Evolutionary conservation across 495 filamentous ascomycete genomes (phyloP).

Genomic region (Aspergillus taichungensis): DNA sequence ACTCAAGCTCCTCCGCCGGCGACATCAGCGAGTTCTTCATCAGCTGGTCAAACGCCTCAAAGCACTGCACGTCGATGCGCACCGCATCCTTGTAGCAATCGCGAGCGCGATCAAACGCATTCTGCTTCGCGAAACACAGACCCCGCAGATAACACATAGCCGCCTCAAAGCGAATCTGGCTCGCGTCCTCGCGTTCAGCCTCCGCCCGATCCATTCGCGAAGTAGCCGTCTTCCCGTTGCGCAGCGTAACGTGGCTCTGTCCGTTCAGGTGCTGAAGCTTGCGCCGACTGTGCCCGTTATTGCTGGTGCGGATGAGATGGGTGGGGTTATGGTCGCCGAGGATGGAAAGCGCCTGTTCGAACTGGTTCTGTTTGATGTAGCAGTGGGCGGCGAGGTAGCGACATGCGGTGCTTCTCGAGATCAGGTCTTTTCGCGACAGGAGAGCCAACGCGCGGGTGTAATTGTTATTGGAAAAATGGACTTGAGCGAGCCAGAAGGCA

Average conservation of each 20-base stretch:
- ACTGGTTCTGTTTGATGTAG: slow-evolving; percentile 81
- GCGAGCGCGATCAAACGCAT: slow-evolving; percentile 93
- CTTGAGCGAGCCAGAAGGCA: slow-evolving; percentile 88
- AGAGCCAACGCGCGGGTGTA: slow-evolving; percentile 83
- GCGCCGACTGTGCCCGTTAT: slow-evolving; percentile 55
- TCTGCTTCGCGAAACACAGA: slow-evolving; percentile 92
- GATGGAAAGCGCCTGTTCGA: slow-evolving; percentile 77
- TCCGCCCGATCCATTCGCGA: slow-evolving; percentile 51
- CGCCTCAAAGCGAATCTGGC: slow-evolving; percentile 80
- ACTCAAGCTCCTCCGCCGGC: slow-evolving; percentile 91
- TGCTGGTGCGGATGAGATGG: slow-evolving; percentile 66
- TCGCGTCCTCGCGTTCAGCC: slow-evolving; percentile 56
- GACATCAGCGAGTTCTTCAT: slow-evolving; percentile 98
- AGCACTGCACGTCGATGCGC: slow-evolving; percentile 94
- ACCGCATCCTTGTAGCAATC: slow-evolving; percentile 98
- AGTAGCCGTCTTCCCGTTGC: slow-evolving; percentile 34
- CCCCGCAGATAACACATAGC: slow-evolving; percentile 95
- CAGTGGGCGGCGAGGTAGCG: slow-evolving; percentile 89
- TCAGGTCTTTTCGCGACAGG: slow-evolving; percentile 74
- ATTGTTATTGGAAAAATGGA: slow-evolving; percentile 90
- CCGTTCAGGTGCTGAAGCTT: slow-evolving; percentile 45
- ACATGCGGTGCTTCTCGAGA: slow-evolving; percentile 73
- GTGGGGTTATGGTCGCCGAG: slow-evolving; percentile 88
- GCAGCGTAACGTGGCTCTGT: slow-evolving; percentile 39
- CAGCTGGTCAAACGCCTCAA: slow-evolving; percentile 93